Percentiles rank a stretch among this genome's conserved stretches.
phyloP scores from a whole-genome alignment of 805 yeast genomes.

The Wickerhamomyces sydowiorum region DNA sequence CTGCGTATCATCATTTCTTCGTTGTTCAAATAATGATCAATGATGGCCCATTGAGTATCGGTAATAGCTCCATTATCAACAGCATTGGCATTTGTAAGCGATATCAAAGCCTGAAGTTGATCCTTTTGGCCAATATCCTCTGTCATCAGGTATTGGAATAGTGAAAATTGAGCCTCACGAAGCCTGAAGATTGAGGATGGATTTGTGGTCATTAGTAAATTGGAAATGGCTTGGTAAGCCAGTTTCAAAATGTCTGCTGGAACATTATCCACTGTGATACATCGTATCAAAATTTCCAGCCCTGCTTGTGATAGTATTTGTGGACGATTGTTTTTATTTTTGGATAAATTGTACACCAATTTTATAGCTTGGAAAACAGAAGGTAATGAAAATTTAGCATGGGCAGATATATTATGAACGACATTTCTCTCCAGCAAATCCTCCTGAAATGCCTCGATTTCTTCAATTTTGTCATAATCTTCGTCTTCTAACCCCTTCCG shows the following conservation, averaged over 20 bases:
- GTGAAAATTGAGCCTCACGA: not conserved
- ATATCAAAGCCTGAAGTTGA: constrained; percentile 51
- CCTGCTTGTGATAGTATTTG: constrained; percentile 44
- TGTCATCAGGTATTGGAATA: constrained; percentile 34
- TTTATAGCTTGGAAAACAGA: constrained; percentile 24
- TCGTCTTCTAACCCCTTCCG: constrained; percentile 20
- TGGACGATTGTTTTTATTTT: constrained; percentile 12
- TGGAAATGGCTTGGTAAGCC: constrained; percentile 39
- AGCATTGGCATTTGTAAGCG: constrained; percentile 62
- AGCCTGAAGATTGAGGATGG: constrained; percentile 36
- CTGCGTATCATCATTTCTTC: constrained; percentile 46
- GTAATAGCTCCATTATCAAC: constrained; percentile 29
- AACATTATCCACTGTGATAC: constrained; percentile 5
- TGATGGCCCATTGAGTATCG: constrained; percentile 34
- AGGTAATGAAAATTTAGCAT: constrained; percentile 13
- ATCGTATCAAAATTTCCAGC: constrained; percentile 32
- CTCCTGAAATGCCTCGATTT: constrained; percentile 10
- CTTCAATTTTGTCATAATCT: constrained; percentile 10
- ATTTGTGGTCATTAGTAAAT: constrained; percentile 37
- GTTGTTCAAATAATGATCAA: constrained; percentile 39
- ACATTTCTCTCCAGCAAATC: constrained; percentile 19
- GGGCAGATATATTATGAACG: constrained; percentile 9
- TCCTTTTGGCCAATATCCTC: constrained; percentile 25
- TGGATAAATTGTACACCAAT: constrained; percentile 26
- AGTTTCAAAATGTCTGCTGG: not conserved